A percentile compares a stretch with the other conserved stretches of the same genome.
phyloP scores from a whole-genome alignment of 805 yeast genomes.

The Tetrapisispora phaffii region DNA sequence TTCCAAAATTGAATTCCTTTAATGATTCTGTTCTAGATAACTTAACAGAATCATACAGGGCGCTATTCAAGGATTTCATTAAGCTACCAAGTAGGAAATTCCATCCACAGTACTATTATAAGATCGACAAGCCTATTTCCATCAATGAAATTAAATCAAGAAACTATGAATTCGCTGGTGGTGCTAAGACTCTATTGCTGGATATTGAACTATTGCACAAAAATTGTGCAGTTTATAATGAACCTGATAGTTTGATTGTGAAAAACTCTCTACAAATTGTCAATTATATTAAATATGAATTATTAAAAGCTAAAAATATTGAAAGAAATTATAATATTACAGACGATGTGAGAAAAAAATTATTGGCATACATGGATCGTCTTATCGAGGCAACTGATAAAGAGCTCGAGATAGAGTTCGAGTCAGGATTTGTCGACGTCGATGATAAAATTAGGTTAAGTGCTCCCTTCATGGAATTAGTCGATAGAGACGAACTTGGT shows the following conservation, averaged over 20 bases:
- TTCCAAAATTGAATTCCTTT: slow-evolving; percentile 25
- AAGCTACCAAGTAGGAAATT: slow-evolving; percentile 63
- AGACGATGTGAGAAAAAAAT: slow-evolving; percentile 17
- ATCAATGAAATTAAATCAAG: slow-evolving; percentile 49
- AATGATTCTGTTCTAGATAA: slow-evolving; percentile 24
- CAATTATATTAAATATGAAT: slow-evolving; percentile 46
- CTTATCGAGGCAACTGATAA: slow-evolving; percentile 26
- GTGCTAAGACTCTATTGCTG: slow-evolving; percentile 34
- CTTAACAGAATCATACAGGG: slow-evolving; percentile 20
- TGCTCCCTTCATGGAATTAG: slow-evolving; percentile 68
- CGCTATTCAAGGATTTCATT: slow-evolving; percentile 43
- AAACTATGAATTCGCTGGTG: slow-evolving; percentile 26
- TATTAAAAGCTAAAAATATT: slow-evolving; percentile 31
- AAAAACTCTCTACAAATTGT: slow-evolving; percentile 49
- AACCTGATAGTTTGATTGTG: slow-evolving; percentile 54
- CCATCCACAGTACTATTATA: slow-evolving; percentile 72
- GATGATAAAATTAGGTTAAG: slow-evolving; percentile 34
- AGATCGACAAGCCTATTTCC: slow-evolving; percentile 58
- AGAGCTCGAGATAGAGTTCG: slow-evolving; percentile 14
- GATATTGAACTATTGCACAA: slow-evolving; percentile 60
- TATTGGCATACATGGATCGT: slow-evolving; percentile 15
- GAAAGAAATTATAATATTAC: slow-evolving; percentile 24
- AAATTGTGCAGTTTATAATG: slow-evolving; percentile 69
- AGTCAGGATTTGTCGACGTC: slow-evolving; percentile 7
- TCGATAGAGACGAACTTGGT: slow-evolving; percentile 61